Evolutionary conservation across 2,329 filamentous ascomycete genomes (phyloP), one percentile per base, ranked within the genome.

Genomic region (Fusarium incarnatum): DNA sequence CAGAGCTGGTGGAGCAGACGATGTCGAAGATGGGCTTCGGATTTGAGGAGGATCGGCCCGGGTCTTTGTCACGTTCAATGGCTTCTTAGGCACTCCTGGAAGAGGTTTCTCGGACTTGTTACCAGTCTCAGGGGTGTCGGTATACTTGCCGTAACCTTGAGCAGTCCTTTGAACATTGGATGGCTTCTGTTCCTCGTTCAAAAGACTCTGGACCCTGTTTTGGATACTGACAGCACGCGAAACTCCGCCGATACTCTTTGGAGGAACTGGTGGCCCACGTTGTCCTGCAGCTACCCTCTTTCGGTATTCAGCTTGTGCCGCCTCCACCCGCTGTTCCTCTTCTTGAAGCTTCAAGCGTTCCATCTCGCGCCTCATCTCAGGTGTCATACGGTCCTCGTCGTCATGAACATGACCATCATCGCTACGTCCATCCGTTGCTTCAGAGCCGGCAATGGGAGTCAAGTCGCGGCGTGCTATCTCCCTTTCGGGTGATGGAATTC

Each of bases 281-380:
- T 79, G 77, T 27, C 82, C 81, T 45, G 83, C 84, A 22, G 91
- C 88, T 41, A 97, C 82, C 23, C 92, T 89, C 73, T 90, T 89
- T 34, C 92, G 89, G 79, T 98, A 97, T 79, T 97, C 94, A 3
- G 93, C 94, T 20, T 94, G 94, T 0, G 94, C 96, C 22, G 91
- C 91, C 48, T 93, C 94, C 3, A 99, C 96, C 5, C 96, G 89
- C 75, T 90, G 91, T 80, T 99, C 96, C 81, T 99, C 96, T 76
- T 96, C 91, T 20, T 91, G 91, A 3, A 98, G 85, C 58, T 91
- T 89, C 56, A 90, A 85, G 22, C 94, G 90, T 80, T 99, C 96
- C 18, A 97, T 85, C 77, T 99, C 96, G 32, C 96, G 91, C 52
- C 93, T 90, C 84, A 96, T 92, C 79, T 98, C 95, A 0, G 95